Evolutionary conservation across 2,329 filamentous ascomycete species (phyloP).

Genomic region (Penicillium sp.): DNA sequence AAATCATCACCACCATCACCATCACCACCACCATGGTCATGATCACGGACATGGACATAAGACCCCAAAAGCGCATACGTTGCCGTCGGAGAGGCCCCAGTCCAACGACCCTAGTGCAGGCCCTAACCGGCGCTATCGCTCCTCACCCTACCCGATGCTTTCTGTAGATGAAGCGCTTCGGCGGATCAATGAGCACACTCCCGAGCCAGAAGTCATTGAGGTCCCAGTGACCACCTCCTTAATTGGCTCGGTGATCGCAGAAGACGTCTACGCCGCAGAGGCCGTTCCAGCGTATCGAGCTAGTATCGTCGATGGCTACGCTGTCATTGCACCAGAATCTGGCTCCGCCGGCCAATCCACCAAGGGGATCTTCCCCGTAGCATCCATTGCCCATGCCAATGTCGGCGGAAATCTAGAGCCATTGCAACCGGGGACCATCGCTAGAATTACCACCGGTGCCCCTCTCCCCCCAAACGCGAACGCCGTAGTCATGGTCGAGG

Average conservation of each 20-base stretch:
- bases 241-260: slow-evolving; percentile 69
- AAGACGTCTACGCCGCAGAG: slow-evolving; percentile 70
- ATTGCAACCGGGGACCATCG: slow-evolving; percentile 65
- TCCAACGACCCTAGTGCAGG: slow-evolving; percentile 54
- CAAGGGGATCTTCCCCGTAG: slow-evolving; percentile 76
- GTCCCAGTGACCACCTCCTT: slow-evolving; percentile 56
- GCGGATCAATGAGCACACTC: slow-evolving; percentile 65
- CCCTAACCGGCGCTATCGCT: slow-evolving; percentile 62
- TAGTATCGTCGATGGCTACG: slow-evolving; percentile 95
- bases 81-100: slow-evolving; percentile 48
- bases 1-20: slow-evolving; percentile 33
- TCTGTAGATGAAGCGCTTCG: slow-evolving; percentile 70
- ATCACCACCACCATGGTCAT: slow-evolving; percentile 49
- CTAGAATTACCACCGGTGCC: slow-evolving; percentile 88
- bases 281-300: slow-evolving; percentile 87
- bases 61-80: slow-evolving; percentile 63
- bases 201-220: slow-evolving; percentile 50
- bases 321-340: slow-evolving; percentile 53
- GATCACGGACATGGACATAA: slow-evolving; percentile 56
- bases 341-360: slow-evolving; percentile 51
- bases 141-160: slow-evolving; percentile 87
- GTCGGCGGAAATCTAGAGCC: slow-evolving; percentile 55
- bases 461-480: slow-evolving; percentile 81
- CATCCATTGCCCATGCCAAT: slow-evolving; percentile 75
- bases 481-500: slow-evolving; percentile 93